Evolutionary conservation across 2,329 filamentous ascomycete genomes (phyloP), one percentile per base, ranked within the genome.

Genomic region (Samsoniella hepiali): DNA sequence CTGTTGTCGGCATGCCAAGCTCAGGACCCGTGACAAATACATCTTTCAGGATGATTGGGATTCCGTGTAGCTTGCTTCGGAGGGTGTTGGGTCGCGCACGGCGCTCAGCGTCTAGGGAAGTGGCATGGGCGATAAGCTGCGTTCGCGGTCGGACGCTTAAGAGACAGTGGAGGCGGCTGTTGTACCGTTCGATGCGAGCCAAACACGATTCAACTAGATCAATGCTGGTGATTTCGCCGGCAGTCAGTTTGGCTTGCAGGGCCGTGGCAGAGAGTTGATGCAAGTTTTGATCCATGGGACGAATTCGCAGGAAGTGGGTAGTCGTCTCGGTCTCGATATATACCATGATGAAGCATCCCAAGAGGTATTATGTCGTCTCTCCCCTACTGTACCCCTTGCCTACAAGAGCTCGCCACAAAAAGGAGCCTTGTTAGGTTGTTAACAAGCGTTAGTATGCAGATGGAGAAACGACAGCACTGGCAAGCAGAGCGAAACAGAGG

Each of bases 21-120:
- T 58, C 59, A 5, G 60, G 54, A 7, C 49, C 63, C 4, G 59
- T 65, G 10, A 58, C 31, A 11, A 65, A 36, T 1, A 45, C 59
- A 59, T 65, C 63, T 51, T 65, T 65, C 13, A 63, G 3, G 6
- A 65, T 51, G 11, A 65, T 50, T 10, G 63, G 59, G 15, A 63
- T 65, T 1, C 63, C 60, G 31, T 65, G 60, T 3, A 63, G 34
- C n/a, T 34, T 44, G n/a, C 60, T 57, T 15, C 60, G 55, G 6
- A 63, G 49, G 44, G 34, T 38, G 34, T 15, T 22, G 17, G 58
- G 58, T 7, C 60, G 54, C 11, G 50, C 55, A 34, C 32, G 32
- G 32, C 63, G 54, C 38, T 65, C 60, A 15, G 60, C 44, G 34
- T 65, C 63, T 5, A 65, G 38, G 17, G 47, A 11, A 5, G 27